Evolutionary conservation across 495 filamentous ascomycete species (phyloP), one percentile per base, ranked within the genome.

Genomic region (Bryoglossum gracile): DNA sequence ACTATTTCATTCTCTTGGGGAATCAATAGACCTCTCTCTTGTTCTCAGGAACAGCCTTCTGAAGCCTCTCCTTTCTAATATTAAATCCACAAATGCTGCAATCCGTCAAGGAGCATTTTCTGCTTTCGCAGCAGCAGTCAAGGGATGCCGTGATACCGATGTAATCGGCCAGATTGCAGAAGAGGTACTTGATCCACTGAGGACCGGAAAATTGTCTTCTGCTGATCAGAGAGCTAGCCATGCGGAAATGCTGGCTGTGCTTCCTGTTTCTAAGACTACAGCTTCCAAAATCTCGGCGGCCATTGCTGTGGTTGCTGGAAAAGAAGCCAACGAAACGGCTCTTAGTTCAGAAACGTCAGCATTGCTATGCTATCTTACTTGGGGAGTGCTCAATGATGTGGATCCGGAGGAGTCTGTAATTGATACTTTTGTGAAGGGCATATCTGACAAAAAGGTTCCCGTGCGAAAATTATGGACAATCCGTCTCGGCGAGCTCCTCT

Each of bases 321-420:
- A 94, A 47, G 92, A 98, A 65, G 80, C 86, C 5, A 97, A 91
- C 57, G 94, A 98, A 62, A 66, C 70, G 36, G 88, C 88, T 26
- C 65, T 92, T 5, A 74, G 72, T 40, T 81, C 87, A n/a, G 86
- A 94, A 59, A 74, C 84, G 9, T 68, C 74, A 17, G 78, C 86
- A 0, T 70, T 95, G 21, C 68, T 77, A 40, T 72, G 71, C 37
- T 82, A 86, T 54, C 63, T 86, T 23, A 56, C 61, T 8, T 73
- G 68, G 62, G 71, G 82, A 21, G 59, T 95, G 10, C 54, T 68
- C n/a, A 71, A 80, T 8, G 73, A 69, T 18, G 57, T 73, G 4
- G 73, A 78, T 42, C 49, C 84, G 2, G 80, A 77, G 13, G 83
- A 83, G 54, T 59, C 80, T 13, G 71, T 84, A 11, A 50, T 77